phyloP scores from a whole-genome alignment of 306 rosid genomes.

The Ormosia emarginata region DNA sequence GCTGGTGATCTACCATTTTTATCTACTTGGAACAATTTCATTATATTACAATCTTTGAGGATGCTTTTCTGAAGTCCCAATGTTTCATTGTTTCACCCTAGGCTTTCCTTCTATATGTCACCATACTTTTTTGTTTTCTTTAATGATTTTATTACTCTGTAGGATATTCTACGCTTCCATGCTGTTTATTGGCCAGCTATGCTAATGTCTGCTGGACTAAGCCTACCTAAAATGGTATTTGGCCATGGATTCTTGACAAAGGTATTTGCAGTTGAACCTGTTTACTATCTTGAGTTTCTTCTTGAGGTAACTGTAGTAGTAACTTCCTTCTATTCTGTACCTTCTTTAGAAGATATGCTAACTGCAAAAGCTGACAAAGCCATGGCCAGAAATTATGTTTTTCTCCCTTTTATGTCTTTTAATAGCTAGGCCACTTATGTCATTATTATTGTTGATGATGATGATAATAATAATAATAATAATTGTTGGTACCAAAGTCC shows the following conservation, averaged over 20 bases:
- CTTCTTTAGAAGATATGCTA: not conserved
- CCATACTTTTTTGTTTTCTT: not conserved
- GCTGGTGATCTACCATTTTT: not conserved
- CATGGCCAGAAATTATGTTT: not conserved
- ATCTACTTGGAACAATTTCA: not conserved
- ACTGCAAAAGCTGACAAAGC: constrained; percentile 4
- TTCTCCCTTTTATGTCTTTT: not conserved
- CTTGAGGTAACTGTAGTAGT: not conserved
- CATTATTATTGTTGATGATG: not conserved
- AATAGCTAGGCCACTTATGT: not conserved
- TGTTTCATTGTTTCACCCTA: not conserved
- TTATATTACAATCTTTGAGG: constrained; percentile 4
- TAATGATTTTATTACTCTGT: constrained; percentile 25
- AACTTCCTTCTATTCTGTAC: not conserved
- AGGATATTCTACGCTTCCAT: constrained; percentile 97
- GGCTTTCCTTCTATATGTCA: not conserved
- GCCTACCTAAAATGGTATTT: constrained; percentile 89
- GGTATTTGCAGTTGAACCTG: constrained; percentile 43
- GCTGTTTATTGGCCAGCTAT: constrained; percentile 99
- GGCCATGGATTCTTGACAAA: constrained; percentile 98
- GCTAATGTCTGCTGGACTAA: constrained; percentile 92
- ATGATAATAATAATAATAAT: not conserved
- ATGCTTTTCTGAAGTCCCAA: constrained; percentile 5
- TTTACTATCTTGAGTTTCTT: constrained; percentile 14
- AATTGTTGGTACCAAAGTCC: too few species aligned